These are phyloP conservation scores for Simplicillium sp. DNA, from an alignment of 2,329 filamentous ascomycete genomes.

Conservation along the genomic window DNA sequence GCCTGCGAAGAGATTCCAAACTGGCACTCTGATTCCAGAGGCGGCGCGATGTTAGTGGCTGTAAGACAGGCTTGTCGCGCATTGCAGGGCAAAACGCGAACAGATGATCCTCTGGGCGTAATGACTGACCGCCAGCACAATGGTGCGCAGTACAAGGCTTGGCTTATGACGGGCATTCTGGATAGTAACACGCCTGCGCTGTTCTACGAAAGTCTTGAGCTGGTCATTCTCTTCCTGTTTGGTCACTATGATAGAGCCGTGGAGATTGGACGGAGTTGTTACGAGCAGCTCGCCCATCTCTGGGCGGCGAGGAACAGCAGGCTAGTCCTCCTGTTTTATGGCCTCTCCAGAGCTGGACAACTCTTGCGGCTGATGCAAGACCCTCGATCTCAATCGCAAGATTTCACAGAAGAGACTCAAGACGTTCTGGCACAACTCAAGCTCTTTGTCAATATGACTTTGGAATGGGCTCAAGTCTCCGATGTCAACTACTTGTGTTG, in stretches of 20 bases:
- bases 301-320: slow-evolving; percentile 53
- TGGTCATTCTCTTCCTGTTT: slow-evolving; percentile 53
- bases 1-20: slow-evolving; percentile 65
- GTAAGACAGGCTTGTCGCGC: slow-evolving; percentile 59
- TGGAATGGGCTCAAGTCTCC: slow-evolving; percentile 53
- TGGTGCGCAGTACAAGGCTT: slow-evolving; percentile 47
- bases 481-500: slow-evolving; percentile 64
- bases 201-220: slow-evolving; percentile 59
- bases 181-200: slow-evolving; percentile 56
- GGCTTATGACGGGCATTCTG: slow-evolving; percentile 38
- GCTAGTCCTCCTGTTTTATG: slow-evolving; percentile 49
- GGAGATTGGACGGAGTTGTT: slow-evolving; percentile 42
- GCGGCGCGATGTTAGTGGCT: slow-evolving; percentile 59
- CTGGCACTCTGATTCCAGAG: slow-evolving; percentile 62
- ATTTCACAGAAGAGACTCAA: slow-evolving; percentile 30
- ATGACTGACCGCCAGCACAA: slow-evolving; percentile 62
- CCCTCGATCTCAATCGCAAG: slow-evolving; percentile 30
- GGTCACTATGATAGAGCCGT: slow-evolving; percentile 52
- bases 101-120: slow-evolving; percentile 39
- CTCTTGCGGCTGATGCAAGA: slow-evolving; percentile 40
- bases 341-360: slow-evolving; percentile 43
- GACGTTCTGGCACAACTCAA: slow-evolving; percentile 44
- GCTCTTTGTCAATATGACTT: slow-evolving; percentile 49
- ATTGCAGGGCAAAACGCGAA: slow-evolving; percentile 63
- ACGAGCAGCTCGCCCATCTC: slow-evolving; percentile 36